These are phyloP conservation scores for Pseudozyma tsukubaensis DNA, from an alignment of 1,284 basidiomycete species.

Conservation along the genomic window DNA sequence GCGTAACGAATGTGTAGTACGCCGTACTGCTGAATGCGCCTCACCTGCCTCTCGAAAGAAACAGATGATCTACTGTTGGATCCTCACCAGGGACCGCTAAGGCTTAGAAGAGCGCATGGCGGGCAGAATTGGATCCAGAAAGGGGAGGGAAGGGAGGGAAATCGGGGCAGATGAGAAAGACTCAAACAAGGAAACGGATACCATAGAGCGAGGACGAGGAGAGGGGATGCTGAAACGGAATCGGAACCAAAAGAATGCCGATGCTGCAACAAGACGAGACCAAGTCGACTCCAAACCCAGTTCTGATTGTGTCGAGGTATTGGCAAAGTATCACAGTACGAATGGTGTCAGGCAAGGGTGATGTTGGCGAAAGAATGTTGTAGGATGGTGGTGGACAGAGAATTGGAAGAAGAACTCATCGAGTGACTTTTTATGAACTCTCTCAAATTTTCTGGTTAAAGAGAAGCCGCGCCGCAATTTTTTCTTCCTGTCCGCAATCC, in stretches of 20 bases:
- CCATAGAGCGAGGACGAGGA: not conserved
- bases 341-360: not conserved
- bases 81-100: constrained; percentile 58
- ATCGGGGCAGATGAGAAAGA: not conserved
- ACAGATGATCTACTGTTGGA: constrained; percentile 41
- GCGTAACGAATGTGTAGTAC: constrained; percentile 50
- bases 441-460: not conserved
- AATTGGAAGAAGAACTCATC: not conserved
- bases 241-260: not conserved
- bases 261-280: too few relatives aligned
- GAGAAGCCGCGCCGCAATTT: not conserved
- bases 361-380: not conserved
- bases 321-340: not conserved
- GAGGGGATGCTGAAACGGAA: not conserved
- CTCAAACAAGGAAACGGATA: too few relatives aligned
- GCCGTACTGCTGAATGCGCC: constrained; percentile 36
- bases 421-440: not conserved
- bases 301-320: too few relatives aligned
- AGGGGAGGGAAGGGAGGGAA: not conserved
- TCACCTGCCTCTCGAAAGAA: constrained; percentile 5
- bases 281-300: too few relatives aligned
- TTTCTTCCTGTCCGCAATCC: constrained; percentile 9
- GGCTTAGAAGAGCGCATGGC: constrained; percentile 48
- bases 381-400: constrained; percentile 4
- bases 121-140: constrained; percentile 55